Percentiles rank a stretch among this genome's conserved stretches.
These are phyloP conservation scores for Peribolospora kevripleyi DNA, from an alignment of 768 basidiomycete genomes.

Conservation along the genomic window DNA sequence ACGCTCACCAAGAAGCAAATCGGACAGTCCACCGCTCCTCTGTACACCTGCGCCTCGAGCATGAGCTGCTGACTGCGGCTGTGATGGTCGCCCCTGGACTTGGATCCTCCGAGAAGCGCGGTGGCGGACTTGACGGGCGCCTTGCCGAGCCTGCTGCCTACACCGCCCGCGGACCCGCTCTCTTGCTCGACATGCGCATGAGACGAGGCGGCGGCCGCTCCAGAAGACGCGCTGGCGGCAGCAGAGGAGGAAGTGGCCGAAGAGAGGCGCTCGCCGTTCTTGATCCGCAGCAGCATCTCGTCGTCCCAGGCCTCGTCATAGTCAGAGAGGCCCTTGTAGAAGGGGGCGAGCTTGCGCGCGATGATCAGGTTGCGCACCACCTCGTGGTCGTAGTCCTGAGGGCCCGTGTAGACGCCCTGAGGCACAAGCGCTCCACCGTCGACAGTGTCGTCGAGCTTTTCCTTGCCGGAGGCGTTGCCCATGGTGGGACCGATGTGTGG, in stretches of 20 bases:
- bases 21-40: slow-evolving; percentile 75
- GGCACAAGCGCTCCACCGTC: slow-evolving; percentile 60
- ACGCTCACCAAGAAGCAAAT: slow-evolving; percentile 80
- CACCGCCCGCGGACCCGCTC: no score
- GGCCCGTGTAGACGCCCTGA: slow-evolving; percentile 60
- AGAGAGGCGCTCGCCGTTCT: slow-evolving; percentile 22
- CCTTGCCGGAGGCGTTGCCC: no score
- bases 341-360: slow-evolving; percentile 72
- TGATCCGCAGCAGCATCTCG: slow-evolving; percentile 56
- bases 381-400: slow-evolving; percentile 68
- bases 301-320: slow-evolving; percentile 74
- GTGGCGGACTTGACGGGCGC: no score
- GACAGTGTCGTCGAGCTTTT: background rate
- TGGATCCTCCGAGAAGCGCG: no score
- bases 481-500: no score
- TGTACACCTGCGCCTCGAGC: slow-evolving; percentile 58
- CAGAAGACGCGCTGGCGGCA: no score
- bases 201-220: no score
- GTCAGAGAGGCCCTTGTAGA: slow-evolving; percentile 87
- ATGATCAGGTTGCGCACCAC: slow-evolving; percentile 69
- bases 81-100: background rate
- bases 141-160: no score
- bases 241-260: background rate
- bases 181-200: no score
- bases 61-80: slow-evolving; percentile 12